Conservation (phyloP, 495 filamentous ascomycete genomes). For the Neurospora sp. region DNA sequence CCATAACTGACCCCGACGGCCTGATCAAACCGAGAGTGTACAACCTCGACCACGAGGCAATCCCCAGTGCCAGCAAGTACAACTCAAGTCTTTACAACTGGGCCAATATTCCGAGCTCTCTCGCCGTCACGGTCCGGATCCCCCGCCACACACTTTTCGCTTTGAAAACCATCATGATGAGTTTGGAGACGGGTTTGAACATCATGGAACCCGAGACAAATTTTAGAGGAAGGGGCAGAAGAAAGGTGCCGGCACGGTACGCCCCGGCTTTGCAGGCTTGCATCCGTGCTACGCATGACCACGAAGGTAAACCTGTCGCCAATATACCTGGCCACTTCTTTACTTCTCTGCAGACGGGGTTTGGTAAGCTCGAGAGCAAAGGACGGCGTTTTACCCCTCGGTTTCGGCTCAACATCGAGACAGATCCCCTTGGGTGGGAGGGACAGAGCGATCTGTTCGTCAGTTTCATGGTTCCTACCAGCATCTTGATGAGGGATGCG, state of each 20-base stretch:
- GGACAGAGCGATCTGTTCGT: not conserved
- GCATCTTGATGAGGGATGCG: not conserved
- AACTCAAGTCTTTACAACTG: not conserved
- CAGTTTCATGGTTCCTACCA: not conserved
- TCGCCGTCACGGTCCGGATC: not conserved
- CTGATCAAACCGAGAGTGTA: not conserved
- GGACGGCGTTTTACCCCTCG: not conserved
- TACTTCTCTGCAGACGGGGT: not conserved
- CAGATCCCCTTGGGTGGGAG: not conserved
- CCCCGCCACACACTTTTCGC: not conserved
- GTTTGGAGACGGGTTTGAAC: not conserved
- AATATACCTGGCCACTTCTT: not conserved
- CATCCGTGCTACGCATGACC: not conserved
- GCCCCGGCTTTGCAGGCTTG: not conserved
- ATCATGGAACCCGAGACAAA: not conserved
- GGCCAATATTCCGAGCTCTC: not conserved
- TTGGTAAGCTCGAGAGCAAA: not conserved
- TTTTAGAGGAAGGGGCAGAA: not conserved
- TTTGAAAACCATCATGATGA: not conserved
- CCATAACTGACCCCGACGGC: not conserved
- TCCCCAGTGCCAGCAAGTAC: not conserved
- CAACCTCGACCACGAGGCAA: not conserved
- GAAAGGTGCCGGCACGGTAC: not conserved
- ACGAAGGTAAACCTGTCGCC: not conserved
- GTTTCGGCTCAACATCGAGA: not conserved